Conservation (phyloP, 2,329 filamentous ascomycete genomes). For the Samsoniella hepiali region DNA sequence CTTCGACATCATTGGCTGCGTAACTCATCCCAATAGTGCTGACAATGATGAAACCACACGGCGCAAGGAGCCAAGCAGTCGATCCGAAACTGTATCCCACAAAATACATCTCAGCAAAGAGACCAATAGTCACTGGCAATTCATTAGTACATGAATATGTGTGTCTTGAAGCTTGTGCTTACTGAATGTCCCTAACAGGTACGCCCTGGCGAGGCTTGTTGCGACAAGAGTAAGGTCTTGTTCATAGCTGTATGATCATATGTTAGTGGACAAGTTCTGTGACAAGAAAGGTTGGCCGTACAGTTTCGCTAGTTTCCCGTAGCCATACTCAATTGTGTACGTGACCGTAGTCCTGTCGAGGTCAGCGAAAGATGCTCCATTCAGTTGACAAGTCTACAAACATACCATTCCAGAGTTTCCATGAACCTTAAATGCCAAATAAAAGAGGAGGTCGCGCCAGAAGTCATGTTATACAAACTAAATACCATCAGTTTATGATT, state of each 20-base stretch:
- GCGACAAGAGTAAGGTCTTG: background rate
- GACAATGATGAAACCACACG: background rate
- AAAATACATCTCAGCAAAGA: background rate
- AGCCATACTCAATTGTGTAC: background rate
- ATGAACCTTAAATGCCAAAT: background rate
- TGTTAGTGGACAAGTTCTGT: background rate
- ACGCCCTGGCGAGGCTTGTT: background rate
- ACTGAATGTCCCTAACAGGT: background rate
- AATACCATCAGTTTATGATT: background rate
- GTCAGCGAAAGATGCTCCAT: background rate
- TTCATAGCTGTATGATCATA: background rate
- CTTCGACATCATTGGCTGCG: background rate
- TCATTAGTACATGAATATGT: background rate
- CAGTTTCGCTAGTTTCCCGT: background rate
- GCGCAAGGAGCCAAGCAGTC: background rate
- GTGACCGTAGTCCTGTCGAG: background rate
- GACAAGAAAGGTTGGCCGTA: background rate
- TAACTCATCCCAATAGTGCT: background rate
- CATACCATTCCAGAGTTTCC: background rate
- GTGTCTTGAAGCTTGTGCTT: background rate
- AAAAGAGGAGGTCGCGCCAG: background rate
- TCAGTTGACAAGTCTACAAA: background rate
- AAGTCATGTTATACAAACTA: background rate
- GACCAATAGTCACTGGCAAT: background rate
- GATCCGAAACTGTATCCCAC: background rate